A percentile compares a stretch with the other conserved stretches of the same genome.
These are phyloP conservation scores for Rhododendron kiyosumense DNA, from an alignment of 148 eudicot genomes.

Conservation along the genomic window DNA sequence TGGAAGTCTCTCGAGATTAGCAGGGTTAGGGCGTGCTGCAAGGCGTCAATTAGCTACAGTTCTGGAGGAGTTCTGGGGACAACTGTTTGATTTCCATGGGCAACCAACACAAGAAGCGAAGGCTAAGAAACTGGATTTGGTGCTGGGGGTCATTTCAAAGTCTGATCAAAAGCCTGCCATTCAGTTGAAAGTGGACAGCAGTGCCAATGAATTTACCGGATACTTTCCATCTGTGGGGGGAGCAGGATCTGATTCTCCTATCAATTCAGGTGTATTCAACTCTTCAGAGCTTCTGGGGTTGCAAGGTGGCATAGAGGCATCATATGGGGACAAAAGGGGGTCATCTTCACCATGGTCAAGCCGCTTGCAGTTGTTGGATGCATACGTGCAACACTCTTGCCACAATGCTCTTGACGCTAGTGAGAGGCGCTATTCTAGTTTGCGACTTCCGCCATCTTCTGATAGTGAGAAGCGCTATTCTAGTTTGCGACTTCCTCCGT, in stretches of 20 bases:
- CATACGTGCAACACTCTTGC: slow-evolving; percentile 36
- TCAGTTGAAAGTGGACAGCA: slow-evolving; percentile 23
- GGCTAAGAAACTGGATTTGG: slow-evolving; percentile 53
- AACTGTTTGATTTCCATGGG: slow-evolving; percentile 90
- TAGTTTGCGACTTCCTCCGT: background rate
- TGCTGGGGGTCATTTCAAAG: slow-evolving; percentile 54
- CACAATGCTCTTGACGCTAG: slow-evolving; percentile 30
- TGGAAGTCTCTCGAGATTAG: slow-evolving; percentile 81
- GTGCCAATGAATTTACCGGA: slow-evolving; percentile 35
- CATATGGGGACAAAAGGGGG: slow-evolving; percentile 49
- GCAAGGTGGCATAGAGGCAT: slow-evolving; percentile 35
- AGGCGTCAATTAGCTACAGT: slow-evolving; percentile 70
- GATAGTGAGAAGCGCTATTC: slow-evolving; percentile 54
- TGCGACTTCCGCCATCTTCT: background rate
- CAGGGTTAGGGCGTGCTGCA: slow-evolving; percentile 90
- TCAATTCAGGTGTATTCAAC: slow-evolving; percentile 39
- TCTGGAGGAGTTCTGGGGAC: slow-evolving; percentile 98
- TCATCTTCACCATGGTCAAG: slow-evolving; percentile 51
- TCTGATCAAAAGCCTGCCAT: slow-evolving; percentile 33
- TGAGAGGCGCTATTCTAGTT: background rate
- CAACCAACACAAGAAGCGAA: slow-evolving; percentile 67
- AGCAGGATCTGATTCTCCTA: slow-evolving; percentile 37
- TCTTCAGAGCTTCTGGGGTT: slow-evolving; percentile 41
- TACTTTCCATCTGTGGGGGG: slow-evolving; percentile 37
- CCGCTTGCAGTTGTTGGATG: slow-evolving; percentile 45